Conservation (phyloP, 257 asterid species). For the Anisodus tanguticus region DNA sequence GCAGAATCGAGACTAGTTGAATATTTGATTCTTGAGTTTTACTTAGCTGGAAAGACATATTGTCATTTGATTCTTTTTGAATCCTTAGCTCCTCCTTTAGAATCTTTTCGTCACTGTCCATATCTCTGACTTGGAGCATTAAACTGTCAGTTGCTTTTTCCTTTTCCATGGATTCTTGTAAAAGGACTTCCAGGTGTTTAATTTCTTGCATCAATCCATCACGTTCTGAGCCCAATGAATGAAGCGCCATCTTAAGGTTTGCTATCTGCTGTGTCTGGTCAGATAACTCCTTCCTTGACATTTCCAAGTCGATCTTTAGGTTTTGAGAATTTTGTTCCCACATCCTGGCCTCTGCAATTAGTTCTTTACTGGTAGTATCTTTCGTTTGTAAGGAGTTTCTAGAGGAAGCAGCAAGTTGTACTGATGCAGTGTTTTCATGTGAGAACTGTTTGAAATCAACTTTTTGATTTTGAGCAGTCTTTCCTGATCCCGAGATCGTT, state of each 20-base stretch:
- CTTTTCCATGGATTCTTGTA: constrained; percentile 38
- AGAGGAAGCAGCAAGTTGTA: constrained; percentile 37
- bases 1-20: constrained; percentile 51
- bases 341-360: constrained; percentile 53
- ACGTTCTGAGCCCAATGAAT: constrained; percentile 40
- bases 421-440: constrained; percentile 37
- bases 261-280: constrained; percentile 37
- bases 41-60: constrained; percentile 40
- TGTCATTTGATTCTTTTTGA: constrained; percentile 41
- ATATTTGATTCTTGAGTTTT: constrained; percentile 57
- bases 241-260: constrained; percentile 39
- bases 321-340: constrained; percentile 56
- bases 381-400: constrained; percentile 36
- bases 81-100: constrained; percentile 48
- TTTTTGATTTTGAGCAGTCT: constrained; percentile 33
- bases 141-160: constrained; percentile 28
- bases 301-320: constrained; percentile 41
- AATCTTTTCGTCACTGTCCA: constrained; percentile 34
- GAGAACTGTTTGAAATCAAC: constrained; percentile 39
- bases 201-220: constrained; percentile 41
- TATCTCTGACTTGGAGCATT: constrained; percentile 31
- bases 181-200: constrained; percentile 39
- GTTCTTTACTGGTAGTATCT: constrained; percentile 41
- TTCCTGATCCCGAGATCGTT: constrained; percentile 20
- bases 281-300: constrained; percentile 44